Evolutionary conservation across 345 rosid genomes (phyloP), one percentile per base, ranked within the genome.

Genomic region (Eucalyptus virginea): DNA sequence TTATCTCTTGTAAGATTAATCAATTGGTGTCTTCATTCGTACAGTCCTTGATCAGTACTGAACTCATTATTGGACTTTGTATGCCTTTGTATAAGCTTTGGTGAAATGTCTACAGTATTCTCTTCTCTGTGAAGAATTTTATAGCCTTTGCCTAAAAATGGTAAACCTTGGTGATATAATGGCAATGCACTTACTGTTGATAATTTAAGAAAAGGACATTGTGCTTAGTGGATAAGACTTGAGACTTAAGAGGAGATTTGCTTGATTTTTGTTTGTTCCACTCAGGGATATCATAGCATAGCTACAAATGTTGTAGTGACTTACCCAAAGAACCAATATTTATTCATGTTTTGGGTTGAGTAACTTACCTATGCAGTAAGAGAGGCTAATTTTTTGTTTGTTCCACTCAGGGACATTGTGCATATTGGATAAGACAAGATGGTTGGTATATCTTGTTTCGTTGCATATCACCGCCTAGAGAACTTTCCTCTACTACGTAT

Each of bases 1-100:
- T 91, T 98, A 88, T 96, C 98, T 89, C 99, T 96, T 91, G 99
- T 97, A 93, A 96, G 99, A 93, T 87, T 40, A 86, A 86, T 86
- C 62, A 24, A 51, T 86, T 51, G 34, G 62, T 32, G 44, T 86
- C 62, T 86, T 86, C 42, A 12, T 86, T 52, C 67, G 5, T n/a
- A 32, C 40, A 28, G 56, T 86, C 88, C 37, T 48, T 32, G 45
- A 50, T 52, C 37, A 40, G 42, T 77, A 40, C 47, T 40, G 47
- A 77, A 77, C 24, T 77, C 47, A 77, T 77, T 40, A 21, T 77
- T 77, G 47, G 47, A 11, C 47, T 77, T 77, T 77, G 40, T n/a
- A 65, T 65, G 77, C 34, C 77, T 65, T 65, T n/a, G 85, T 37
- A 40, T 77, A 44, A 77, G 85, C 28, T 40, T 77, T 77, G 83